These are phyloP conservation scores for Conticribra weissflogii DNA, from an alignment of 108 stramenopile species.

Conservation along the genomic window DNA sequence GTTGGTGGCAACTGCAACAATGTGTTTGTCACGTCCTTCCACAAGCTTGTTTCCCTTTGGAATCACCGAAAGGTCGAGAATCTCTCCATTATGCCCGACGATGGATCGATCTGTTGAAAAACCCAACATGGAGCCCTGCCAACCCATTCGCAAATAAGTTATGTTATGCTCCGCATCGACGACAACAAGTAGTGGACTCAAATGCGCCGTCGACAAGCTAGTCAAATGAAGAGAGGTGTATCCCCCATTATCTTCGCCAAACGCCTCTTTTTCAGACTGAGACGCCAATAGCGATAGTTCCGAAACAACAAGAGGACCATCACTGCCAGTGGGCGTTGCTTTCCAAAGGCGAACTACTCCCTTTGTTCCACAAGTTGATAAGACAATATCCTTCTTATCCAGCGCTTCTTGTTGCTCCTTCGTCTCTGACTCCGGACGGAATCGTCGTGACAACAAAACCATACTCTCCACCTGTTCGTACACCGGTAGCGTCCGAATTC, in stretches of 20 bases:
- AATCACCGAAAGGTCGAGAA: conserved; percentile 88
- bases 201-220: conserved; percentile 31
- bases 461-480: conserved; percentile 88
- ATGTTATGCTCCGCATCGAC: conserved; percentile 93
- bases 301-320: conserved; percentile 39
- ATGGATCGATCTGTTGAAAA: conserved; percentile 64
- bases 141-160: conserved; percentile 62
- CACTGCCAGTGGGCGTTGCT: conserved; percentile 33
- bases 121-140: conserved; percentile 22
- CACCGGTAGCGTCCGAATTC: conserved; percentile 79
- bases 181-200: conserved; percentile 66
- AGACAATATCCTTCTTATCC: conserved; percentile 37
- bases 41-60: conserved; percentile 41
- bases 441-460: conserved; percentile 48
- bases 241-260: conserved; percentile 82
- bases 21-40: conserved; percentile 36
- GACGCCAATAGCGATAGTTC: conserved; percentile 54
- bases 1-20: conserved; percentile 92
- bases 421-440: conserved; percentile 44
- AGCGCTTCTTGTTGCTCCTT: conserved; percentile 46
- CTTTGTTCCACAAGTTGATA: conserved; percentile 82
- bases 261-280: conserved; percentile 58
- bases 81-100: conserved; percentile 94
- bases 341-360: conserved; percentile 78
- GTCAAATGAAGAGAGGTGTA: conserved; percentile 60